Base-by-base conservation (phyloP, 2,329 filamentous ascomycete genomes). In the Plenodomus lindquistii region DNA sequence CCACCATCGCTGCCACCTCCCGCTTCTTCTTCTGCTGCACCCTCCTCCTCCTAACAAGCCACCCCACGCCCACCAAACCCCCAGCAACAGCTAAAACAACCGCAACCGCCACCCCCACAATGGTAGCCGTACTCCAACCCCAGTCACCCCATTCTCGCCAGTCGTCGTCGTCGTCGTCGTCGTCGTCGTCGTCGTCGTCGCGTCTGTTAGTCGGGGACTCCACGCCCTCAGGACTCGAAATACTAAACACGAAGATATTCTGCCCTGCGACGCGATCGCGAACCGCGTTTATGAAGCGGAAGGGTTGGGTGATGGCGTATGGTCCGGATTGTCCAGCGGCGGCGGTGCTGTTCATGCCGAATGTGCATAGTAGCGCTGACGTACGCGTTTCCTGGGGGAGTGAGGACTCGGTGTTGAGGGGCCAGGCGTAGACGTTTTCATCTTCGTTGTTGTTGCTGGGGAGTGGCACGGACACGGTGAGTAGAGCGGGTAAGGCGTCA, bases 211-310 rank as follows among this genome's bases (percentile, higher is more conserved):
- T 4, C 11, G 10, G 6, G 4, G 27, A 7, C 11, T 11, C 18
- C 9, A 27, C 17, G 13, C 42, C 42, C 31, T 44, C 42, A 3
- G 42, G 42, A n/a, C 8, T n/a, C 11, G 42, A 37, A 9, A 15
- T 34, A 37, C 37, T 44, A n/a, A 44, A 44, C 11, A 44, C 29
- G 34, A 24, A 38, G 15, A 11, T 20, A 19, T 37, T 44, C 21
- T 44, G 2, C 11, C 42, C 42, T 8, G 42, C 37, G n/a, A 22
- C 20, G n/a, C 24, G 19, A 15, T 44, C 15, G 6, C 42, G 42
- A 3, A 11, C 34, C 3, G 21, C 4, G 24, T 44, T 29, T 18
- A 35, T 18, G 21, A 44, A 44, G 11, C 42, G 42, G 34, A 44
- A 44, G 9, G 42, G 15, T 2, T 4, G 15, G 6, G 21, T 44